These are phyloP conservation scores for Meripilus lineatus DNA, from an alignment of 1,284 basidiomycete genomes.

Conservation along the genomic window DNA sequence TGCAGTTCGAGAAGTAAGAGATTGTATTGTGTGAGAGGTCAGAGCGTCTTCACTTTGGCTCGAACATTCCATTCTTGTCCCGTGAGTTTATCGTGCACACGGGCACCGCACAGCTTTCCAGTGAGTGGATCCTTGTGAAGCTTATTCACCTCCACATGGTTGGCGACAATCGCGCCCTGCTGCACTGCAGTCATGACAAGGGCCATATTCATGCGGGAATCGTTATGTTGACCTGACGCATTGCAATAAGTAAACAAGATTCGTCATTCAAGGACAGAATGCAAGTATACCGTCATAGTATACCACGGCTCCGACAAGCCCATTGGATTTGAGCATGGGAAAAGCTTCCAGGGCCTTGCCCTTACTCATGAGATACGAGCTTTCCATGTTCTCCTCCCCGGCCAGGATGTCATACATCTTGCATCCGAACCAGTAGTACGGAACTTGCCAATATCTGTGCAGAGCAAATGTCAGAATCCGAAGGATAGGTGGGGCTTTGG, in stretches of 20 bases:
- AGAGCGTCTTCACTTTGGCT: slow-evolving; percentile 64
- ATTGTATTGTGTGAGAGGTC: not conserved
- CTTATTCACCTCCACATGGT: slow-evolving; percentile 85
- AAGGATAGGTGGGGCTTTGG: not conserved
- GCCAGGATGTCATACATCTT: slow-evolving; percentile 97
- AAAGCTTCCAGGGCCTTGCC: slow-evolving; percentile 92
- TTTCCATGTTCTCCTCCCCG: slow-evolving; percentile 96
- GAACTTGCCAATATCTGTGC: slow-evolving; percentile 93
- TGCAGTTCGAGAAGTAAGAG: slow-evolving; percentile 18
- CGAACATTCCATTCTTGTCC: slow-evolving; percentile 81
- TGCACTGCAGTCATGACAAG: slow-evolving; percentile 93
- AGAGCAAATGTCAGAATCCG: not conserved
- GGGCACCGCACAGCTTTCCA: slow-evolving; percentile 74
- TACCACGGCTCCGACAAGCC: slow-evolving; percentile 90
- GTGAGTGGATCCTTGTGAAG: slow-evolving; percentile 68
- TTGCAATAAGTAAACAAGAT: not conserved
- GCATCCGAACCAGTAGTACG: slow-evolving; percentile 94
- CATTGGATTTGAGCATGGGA: slow-evolving; percentile 94
- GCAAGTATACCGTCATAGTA: slow-evolving; percentile 84
- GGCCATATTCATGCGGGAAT: slow-evolving; percentile 97
- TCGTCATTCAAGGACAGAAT: slow-evolving; percentile 2
- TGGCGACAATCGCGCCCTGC: slow-evolving; percentile 85
- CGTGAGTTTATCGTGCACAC: slow-evolving; percentile 79
- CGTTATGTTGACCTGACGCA: slow-evolving; percentile 87
- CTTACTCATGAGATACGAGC: slow-evolving; percentile 91